Percentiles rank a stretch among this genome's conserved stretches.
Evolutionary conservation across 2,329 filamentous ascomycete genomes (phyloP).

Genomic region (Exophiala spinifera): DNA sequence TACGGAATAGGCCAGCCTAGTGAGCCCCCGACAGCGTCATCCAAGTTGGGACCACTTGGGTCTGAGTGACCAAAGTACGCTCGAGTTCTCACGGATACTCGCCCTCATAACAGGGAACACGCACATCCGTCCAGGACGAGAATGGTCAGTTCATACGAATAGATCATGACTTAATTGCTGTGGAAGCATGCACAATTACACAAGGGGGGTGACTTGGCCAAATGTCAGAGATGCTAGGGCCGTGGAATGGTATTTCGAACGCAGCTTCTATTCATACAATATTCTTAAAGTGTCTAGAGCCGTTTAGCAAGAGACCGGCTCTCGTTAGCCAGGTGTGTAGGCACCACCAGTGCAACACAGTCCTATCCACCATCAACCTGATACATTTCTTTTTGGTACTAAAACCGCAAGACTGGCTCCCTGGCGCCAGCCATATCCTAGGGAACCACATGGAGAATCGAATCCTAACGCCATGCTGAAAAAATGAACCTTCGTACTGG

Average conservation of each 20-base stretch:
- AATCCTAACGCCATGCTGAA: constrained; percentile 18
- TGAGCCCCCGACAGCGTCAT: background rate
- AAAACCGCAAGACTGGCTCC: background rate
- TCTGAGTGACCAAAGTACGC: too few relatives aligned
- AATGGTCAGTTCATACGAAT: too few relatives aligned
- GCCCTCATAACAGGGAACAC: background rate
- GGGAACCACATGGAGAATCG: constrained; percentile 1
- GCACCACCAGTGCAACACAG: constrained; percentile 3
- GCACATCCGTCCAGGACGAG: background rate
- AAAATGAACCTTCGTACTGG: constrained; percentile 15
- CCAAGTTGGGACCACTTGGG: background rate
- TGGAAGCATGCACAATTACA: background rate
- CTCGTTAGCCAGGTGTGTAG: background rate
- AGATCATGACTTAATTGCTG: too few relatives aligned
- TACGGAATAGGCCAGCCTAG: constrained; percentile 4
- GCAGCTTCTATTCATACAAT: constrained; percentile 13
- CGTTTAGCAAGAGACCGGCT: background rate
- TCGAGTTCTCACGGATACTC: background rate
- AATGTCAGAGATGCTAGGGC: background rate
- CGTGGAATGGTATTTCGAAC: background rate
- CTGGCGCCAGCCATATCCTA: background rate
- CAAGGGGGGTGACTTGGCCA: background rate
- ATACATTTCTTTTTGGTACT: background rate
- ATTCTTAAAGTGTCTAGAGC: too few relatives aligned
- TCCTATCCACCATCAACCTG: background rate